Conservation (phyloP, 805 yeast species). For the Yamadazyma laniorum region DNA sequence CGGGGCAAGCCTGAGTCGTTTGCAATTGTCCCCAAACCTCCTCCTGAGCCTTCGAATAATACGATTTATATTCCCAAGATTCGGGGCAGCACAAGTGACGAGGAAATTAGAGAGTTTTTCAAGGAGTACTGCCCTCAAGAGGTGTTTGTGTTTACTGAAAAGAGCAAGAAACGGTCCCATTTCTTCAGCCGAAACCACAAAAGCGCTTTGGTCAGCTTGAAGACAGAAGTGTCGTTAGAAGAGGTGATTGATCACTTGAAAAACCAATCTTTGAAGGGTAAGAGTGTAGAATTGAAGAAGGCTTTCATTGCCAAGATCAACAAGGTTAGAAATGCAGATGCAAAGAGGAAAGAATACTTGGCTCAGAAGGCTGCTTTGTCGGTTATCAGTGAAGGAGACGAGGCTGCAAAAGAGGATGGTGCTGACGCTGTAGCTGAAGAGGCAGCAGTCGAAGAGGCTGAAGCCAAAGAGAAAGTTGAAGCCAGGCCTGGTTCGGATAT, state of each 20-base stretch:
- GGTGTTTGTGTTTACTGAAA: constrained; percentile 46
- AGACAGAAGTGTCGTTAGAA: constrained; percentile 39
- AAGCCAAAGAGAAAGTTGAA: background rate
- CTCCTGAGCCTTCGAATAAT: constrained; percentile 32
- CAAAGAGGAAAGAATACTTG: constrained; percentile 1
- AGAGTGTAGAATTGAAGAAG: constrained; percentile 33
- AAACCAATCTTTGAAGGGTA: constrained; percentile 30
- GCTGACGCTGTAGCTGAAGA: background rate
- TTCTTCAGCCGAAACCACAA: constrained; percentile 29
- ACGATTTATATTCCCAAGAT: constrained; percentile 47
- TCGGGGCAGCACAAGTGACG: constrained; percentile 40
- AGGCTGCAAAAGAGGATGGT: background rate
- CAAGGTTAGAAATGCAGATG: constrained; percentile 38
- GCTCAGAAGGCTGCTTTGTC: background rate
- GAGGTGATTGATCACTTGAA: constrained; percentile 43
- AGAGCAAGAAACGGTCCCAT: constrained; percentile 23
- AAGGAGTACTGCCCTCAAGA: constrained; percentile 45
- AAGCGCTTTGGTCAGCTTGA: constrained; percentile 45
- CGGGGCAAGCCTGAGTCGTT: background rate
- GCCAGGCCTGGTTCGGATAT: background rate
- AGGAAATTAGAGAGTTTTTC: constrained; percentile 45
- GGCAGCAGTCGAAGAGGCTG: background rate
- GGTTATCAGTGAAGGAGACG: no score
- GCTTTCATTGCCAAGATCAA: constrained; percentile 44
- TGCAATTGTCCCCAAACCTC: background rate